These are phyloP conservation scores for Aspergillus jensenii DNA, from an alignment of 2,329 filamentous ascomycete species.

Conservation along the genomic window DNA sequence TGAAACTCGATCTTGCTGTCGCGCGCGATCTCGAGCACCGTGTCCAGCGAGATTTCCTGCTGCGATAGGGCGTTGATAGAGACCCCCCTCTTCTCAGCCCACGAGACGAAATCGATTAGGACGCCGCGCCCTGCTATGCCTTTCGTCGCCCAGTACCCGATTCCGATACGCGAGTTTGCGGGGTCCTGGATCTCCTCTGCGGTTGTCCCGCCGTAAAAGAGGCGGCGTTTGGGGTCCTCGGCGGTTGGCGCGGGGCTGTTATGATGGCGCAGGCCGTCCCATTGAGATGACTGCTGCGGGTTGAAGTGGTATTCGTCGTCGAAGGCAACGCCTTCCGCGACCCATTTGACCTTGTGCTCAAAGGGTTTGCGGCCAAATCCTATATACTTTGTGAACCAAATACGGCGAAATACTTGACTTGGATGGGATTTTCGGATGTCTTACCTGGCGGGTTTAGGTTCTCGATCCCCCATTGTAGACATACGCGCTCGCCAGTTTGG, in stretches of 20 bases:
- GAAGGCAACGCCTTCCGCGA: conserved; percentile 44
- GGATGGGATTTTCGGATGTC: background rate
- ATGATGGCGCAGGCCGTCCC: conserved; percentile 55
- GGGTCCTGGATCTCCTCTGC: conserved; percentile 35
- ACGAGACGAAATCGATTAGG: conserved; percentile 40
- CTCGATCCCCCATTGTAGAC: conserved; percentile 57
- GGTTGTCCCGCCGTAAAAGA: conserved; percentile 39
- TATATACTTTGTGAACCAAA: background rate
- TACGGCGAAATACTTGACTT: too few relatives aligned
- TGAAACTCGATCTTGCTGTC: conserved; percentile 38
- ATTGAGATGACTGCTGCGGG: conserved; percentile 55
- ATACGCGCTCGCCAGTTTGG: conserved; percentile 53
- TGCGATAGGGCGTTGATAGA: conserved; percentile 32
- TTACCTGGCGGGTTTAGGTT: conserved; percentile 51
- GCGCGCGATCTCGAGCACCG: conserved; percentile 33
- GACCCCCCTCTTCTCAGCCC: conserved; percentile 34
- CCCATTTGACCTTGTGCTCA: conserved; percentile 53
- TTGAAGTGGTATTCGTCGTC: conserved; percentile 56
- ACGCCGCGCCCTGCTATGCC: conserved; percentile 43
- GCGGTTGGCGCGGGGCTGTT: conserved; percentile 43
- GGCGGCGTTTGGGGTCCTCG: conserved; percentile 26
- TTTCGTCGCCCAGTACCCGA: conserved; percentile 40
- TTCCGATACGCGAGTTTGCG: conserved; percentile 33
- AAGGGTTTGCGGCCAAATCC: conserved; percentile 55
- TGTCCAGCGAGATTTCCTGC: conserved; percentile 35